phyloP scores from a whole-genome alignment of 179 eudicot species.

The Silene vulgaris region DNA sequence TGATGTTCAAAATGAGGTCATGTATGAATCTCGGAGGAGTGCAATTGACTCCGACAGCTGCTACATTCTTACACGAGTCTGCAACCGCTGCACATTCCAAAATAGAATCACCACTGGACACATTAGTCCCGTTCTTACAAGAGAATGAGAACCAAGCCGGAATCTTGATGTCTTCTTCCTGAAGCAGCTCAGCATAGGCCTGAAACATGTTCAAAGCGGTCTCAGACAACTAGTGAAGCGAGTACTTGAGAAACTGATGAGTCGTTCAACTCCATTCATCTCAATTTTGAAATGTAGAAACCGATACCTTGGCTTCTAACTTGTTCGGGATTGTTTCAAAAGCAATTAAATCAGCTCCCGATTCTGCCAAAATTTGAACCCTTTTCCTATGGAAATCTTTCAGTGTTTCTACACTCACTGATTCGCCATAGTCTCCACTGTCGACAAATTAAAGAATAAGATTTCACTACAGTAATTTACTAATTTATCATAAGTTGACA shows the following conservation, averaged over 20 bases:
- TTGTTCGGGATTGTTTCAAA: conserved; percentile 83
- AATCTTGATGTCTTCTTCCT: conserved; percentile 52
- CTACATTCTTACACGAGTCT: conserved; percentile 58
- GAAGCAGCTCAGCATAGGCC: conserved; percentile 70
- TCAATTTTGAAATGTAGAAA: too few species aligned
- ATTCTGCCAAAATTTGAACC: conserved; percentile 63
- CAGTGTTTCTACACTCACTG: conserved; percentile 48
- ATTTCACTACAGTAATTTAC: too few species aligned
- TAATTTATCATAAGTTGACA: neutral
- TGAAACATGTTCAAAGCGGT: conserved; percentile 19
- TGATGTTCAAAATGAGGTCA: conserved; percentile 55
- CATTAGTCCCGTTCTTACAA: conserved; percentile 75
- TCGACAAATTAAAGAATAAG: neutral
- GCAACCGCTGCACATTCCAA: conserved; percentile 57
- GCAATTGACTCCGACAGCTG: conserved; percentile 83
- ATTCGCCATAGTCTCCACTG: conserved; percentile 73
- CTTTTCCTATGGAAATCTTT: conserved; percentile 74
- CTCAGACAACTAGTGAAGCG: neutral
- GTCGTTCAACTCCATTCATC: too few species aligned
- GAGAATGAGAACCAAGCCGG: conserved; percentile 83
- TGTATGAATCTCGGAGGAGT: conserved; percentile 81
- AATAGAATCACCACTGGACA: conserved; percentile 72
- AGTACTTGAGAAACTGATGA: neutral
- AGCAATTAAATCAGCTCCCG: conserved; percentile 74
- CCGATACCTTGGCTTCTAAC: conserved; percentile 70